phyloP scores from a whole-genome alignment of 2,329 filamentous ascomycete species.

The Purpureocillium lavendulum region DNA sequence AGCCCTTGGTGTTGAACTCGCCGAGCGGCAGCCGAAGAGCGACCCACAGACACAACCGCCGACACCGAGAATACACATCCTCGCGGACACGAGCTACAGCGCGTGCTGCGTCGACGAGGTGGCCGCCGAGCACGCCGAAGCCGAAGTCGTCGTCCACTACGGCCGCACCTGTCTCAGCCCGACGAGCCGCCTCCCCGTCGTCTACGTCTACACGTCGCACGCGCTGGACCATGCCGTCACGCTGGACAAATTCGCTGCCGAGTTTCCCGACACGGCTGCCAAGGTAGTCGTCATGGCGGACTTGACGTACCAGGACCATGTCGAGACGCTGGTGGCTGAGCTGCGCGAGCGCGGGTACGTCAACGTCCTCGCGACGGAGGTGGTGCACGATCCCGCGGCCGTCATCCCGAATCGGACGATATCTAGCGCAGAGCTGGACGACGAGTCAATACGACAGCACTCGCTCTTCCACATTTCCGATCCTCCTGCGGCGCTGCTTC shows the following conservation, averaged over 20 bases:
- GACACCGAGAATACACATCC: slow-evolving; percentile 57
- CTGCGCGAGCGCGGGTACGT: slow-evolving; percentile 60
- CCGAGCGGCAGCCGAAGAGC: too few relatives aligned
- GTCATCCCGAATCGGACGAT: slow-evolving; percentile 77
- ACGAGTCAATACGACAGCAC: slow-evolving; percentile 52
- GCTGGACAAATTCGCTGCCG: slow-evolving; percentile 51
- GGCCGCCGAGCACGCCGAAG: slow-evolving; percentile 85
- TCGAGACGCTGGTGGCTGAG: slow-evolving; percentile 45
- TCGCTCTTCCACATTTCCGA: slow-evolving; percentile 79
- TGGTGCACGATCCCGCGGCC: slow-evolving; percentile 72
- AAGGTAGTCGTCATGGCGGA: slow-evolving; percentile 81
- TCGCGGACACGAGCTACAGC: slow-evolving; percentile 94
- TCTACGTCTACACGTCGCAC: slow-evolving; percentile 81
- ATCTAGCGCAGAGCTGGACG: slow-evolving; percentile 24
- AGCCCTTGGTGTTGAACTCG: slow-evolving; percentile 27
- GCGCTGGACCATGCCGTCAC: slow-evolving; percentile 54
- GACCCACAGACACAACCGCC: neutral
- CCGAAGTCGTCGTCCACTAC: slow-evolving; percentile 90
- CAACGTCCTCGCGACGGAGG: slow-evolving; percentile 58
- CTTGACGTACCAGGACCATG: slow-evolving; percentile 73
- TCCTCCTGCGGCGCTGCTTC: slow-evolving; percentile 72
- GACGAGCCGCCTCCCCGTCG: slow-evolving; percentile 75
- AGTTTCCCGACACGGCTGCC: slow-evolving; percentile 55
- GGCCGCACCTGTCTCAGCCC: slow-evolving; percentile 88
- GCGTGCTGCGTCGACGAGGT: slow-evolving; percentile 97